A percentile compares a stretch with the other conserved stretches of the same genome.
Conservation (phyloP, 176 grass and related monocot species). For the Avena insularis region DNA sequence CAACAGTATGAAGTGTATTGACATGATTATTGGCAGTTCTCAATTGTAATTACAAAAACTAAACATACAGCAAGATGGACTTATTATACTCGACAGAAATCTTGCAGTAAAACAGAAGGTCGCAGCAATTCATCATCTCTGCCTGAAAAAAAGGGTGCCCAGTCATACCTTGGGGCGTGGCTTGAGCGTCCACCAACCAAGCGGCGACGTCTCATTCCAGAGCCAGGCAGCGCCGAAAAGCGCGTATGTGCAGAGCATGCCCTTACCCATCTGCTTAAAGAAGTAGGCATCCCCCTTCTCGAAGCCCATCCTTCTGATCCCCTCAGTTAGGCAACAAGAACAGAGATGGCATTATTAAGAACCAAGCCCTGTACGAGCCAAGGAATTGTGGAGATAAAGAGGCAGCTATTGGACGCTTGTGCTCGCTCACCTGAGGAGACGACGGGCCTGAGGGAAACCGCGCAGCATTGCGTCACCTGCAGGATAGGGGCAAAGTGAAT, state of each 20-base stretch:
- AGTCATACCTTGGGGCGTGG: constrained; percentile 68
- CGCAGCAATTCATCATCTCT: constrained; percentile 7
- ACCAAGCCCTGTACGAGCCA: neutral
- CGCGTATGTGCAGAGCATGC: constrained; percentile 75
- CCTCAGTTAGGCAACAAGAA: neutral
- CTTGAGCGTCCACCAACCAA: constrained; percentile 88
- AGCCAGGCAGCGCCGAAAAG: constrained; percentile 65
- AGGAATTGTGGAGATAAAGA: neutral
- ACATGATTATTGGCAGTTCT: neutral
- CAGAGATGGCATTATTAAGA: neutral
- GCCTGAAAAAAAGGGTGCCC: neutral
- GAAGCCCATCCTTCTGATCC: constrained; percentile 58
- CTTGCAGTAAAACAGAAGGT: neutral
- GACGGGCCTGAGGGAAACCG: constrained; percentile 57
- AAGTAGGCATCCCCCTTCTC: constrained; percentile 74
- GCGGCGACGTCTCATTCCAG: constrained; percentile 81
- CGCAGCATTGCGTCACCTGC: constrained; percentile 49
- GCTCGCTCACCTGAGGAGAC: constrained; percentile 55
- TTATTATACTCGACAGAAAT: neutral
- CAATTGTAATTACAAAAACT: neutral
- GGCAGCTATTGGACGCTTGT: neutral
- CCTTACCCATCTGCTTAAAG: constrained; percentile 87
- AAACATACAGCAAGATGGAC: neutral
- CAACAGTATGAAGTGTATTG: neutral
- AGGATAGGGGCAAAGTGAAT: neutral